These are phyloP conservation scores for Fusarium buharicum DNA, from an alignment of 2,329 filamentous ascomycete genomes.

Conservation along the genomic window DNA sequence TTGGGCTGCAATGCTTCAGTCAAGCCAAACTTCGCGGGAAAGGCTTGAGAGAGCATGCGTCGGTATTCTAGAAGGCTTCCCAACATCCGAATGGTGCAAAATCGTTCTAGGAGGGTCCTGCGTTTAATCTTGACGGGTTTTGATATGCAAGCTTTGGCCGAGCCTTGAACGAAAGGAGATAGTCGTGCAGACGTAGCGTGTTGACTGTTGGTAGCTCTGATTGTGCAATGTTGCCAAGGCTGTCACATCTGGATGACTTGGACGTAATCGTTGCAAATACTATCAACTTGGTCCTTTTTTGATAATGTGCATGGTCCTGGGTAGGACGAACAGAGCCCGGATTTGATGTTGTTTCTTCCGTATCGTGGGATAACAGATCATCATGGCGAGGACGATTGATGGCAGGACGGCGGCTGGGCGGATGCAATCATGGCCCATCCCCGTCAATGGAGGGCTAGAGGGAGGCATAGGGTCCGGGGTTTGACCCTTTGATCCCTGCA, in stretches of 20 bases:
- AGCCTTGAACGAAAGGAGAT: constrained; percentile 22
- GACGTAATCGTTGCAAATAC: constrained; percentile 2
- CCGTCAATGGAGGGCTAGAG: constrained; percentile 16
- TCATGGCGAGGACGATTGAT: constrained; percentile 1
- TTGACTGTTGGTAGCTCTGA: constrained; percentile 30
- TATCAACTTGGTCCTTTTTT: not conserved
- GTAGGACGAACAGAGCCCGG: not conserved
- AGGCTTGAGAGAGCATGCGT: constrained; percentile 5
- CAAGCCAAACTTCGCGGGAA: constrained; percentile 33
- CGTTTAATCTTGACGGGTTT: constrained; percentile 19
- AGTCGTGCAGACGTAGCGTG: constrained; percentile 32
- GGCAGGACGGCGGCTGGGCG: constrained; percentile 19
- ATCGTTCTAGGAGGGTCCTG: constrained; percentile 24
- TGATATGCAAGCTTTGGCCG: constrained; percentile 30
- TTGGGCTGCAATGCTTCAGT: constrained; percentile 20
- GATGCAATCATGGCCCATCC: constrained; percentile 30
- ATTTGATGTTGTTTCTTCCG: constrained; percentile 1
- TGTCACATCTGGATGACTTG: constrained; percentile 5
- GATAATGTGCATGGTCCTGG: not conserved
- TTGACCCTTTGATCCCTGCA: constrained; percentile 21
- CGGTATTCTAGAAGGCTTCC: constrained; percentile 33
- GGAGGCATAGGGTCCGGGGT: constrained; percentile 27
- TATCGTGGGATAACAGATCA: constrained; percentile 23
- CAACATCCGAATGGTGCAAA: constrained; percentile 18
- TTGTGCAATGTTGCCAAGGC: constrained; percentile 18